Evolutionary conservation across 805 yeast species (phyloP).

Genomic region (Spathaspora girioi): DNA sequence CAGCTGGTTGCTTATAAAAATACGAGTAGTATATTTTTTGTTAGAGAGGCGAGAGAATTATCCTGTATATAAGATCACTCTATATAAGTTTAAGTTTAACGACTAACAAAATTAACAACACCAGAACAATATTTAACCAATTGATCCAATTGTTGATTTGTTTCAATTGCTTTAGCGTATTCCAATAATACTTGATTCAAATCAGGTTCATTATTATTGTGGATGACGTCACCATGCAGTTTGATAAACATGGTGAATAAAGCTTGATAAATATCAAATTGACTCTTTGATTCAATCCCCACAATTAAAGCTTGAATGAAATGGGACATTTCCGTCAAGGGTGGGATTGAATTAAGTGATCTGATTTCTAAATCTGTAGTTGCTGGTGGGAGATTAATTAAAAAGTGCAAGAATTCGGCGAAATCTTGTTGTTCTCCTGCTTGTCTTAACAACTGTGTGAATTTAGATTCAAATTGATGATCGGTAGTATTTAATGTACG

Average conservation of each 20-base stretch:
- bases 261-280: constrained; percentile 80
- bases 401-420: constrained; percentile 47
- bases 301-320: constrained; percentile 65
- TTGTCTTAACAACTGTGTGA: constrained; percentile 62
- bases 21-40: neutral
- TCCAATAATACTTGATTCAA: constrained; percentile 43
- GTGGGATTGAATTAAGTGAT: constrained; percentile 64
- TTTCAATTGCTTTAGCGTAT: constrained; percentile 46
- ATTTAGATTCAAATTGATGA: constrained; percentile 65
- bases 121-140: constrained; percentile 79
- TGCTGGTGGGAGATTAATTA: constrained; percentile 69
- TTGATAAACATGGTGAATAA: constrained; percentile 70
- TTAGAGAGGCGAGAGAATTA: too few relatives aligned
- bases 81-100: constrained; percentile 2
- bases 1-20: neutral
- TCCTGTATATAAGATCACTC: neutral
- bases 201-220: constrained; percentile 30
- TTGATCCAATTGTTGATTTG: constrained; percentile 52
- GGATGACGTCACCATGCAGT: constrained; percentile 79
- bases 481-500: constrained; percentile 26
- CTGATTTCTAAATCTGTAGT: constrained; percentile 82
- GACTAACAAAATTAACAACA: constrained; percentile 56
- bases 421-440: constrained; percentile 42
- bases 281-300: constrained; percentile 53
- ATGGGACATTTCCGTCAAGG: constrained; percentile 58